Evolutionary conservation across 176 grass and related monocot species (phyloP).

Genomic region (Raddia guianensis): DNA sequence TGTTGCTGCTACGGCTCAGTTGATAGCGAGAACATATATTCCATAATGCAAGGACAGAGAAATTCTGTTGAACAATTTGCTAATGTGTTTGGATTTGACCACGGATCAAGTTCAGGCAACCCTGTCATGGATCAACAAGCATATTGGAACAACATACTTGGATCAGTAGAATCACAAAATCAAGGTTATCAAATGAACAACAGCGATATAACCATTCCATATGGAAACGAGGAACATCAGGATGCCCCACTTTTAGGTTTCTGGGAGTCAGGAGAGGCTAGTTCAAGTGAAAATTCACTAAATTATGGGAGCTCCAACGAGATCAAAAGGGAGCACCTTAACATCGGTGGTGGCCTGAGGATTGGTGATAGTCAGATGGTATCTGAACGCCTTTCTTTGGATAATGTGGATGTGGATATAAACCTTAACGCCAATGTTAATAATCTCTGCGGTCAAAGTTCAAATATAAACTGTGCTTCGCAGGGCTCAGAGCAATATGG

Average conservation of each 20-base stretch:
- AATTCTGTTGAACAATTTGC: constrained; percentile 54
- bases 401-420: constrained; percentile 51
- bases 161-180: constrained; percentile 56
- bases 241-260: constrained; percentile 54
- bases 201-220: constrained; percentile 39
- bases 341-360: constrained; percentile 41
- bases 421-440: constrained; percentile 40
- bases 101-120: constrained; percentile 50
- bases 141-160: constrained; percentile 58
- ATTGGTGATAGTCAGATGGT: constrained; percentile 53
- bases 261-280: constrained; percentile 64
- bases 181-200: constrained; percentile 46
- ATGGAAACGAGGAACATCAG: constrained; percentile 43
- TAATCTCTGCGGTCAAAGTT: constrained; percentile 44
- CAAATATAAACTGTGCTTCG: constrained; percentile 38
- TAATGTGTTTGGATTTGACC: constrained; percentile 57
- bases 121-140: constrained; percentile 63
- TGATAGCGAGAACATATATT: constrained; percentile 29
- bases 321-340: constrained; percentile 54
- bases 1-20: constrained; percentile 32
- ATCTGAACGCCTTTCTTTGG: constrained; percentile 48
- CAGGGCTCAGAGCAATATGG: constrained; percentile 42
- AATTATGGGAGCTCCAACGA: constrained; percentile 44
- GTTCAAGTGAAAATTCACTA: constrained; percentile 43
- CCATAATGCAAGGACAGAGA: constrained; percentile 63